Evolutionary conservation across 345 rosid genomes (phyloP), one percentile per base, ranked within the genome.

Genomic region (Hirschfeldia incana): DNA sequence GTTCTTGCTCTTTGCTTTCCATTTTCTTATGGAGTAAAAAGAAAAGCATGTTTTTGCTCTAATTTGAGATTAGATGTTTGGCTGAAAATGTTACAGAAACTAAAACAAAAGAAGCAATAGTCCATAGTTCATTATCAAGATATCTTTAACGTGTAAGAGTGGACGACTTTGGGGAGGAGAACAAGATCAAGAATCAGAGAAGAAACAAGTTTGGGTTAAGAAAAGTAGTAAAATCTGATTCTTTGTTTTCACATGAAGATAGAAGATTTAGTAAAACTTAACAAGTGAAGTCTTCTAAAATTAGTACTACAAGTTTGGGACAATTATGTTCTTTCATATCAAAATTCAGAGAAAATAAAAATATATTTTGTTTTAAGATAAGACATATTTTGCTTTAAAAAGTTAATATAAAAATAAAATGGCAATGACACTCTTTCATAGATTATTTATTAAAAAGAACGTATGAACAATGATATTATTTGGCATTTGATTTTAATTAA

Each of bases 131-230:
- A 42, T 72, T 37, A 28, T 64, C 15, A 71, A 65, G 49, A 71
- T 8, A 9, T 72, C 67, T 49, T 55, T 78, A 72, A 58, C 77
- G 73, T 72, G 77, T 39, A 39, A 72, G 67, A 65, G 16, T 65
- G 73, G 81, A 30, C 33, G 4, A 70, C 67, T 53, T 70, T 70
- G 13, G 58, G 81, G 28, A 65, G 6, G 51, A 65, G 17, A 15
- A 37, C 17, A 16, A 65, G 49, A 53, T 55, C 27, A 78, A 39
- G 81, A 72, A 78, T 72, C 34, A 29, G 28, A 27, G 27, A 72
- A 66, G 28, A 29, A 72, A 66, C 55, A 78, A 72, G 77, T 72
- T 78, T 78, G 60, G 76, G 34, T 34, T 63, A 60, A 44, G 33
- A 5, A 27, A 8, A 12, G 49, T 6, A 62, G 58, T 62, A 62